Percentiles rank a stretch among this genome's conserved stretches.
Conservation (phyloP, 2,329 filamentous ascomycete genomes). For the Trichoderma arundinaceum region DNA sequence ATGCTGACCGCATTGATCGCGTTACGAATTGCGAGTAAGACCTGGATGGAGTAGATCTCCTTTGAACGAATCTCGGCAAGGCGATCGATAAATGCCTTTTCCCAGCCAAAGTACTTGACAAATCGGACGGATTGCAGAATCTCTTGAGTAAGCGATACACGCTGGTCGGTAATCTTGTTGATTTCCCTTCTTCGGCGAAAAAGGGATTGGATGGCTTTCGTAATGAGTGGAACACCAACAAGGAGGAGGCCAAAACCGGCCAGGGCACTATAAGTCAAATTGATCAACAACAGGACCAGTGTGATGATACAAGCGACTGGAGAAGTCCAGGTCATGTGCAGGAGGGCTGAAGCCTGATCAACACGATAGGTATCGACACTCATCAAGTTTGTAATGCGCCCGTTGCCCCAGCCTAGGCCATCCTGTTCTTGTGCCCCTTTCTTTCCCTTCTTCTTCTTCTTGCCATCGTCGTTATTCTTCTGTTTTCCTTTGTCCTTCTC, state of each 20-base stretch:
- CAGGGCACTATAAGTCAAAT: conserved; percentile 87
- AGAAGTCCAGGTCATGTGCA: conserved; percentile 90
- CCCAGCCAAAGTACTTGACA: conserved; percentile 97
- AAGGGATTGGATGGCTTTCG: conserved; percentile 75
- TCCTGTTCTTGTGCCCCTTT: conserved; percentile 50
- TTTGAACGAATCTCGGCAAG: conserved; percentile 73
- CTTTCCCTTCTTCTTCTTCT: conserved; percentile 49
- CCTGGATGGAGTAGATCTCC: conserved; percentile 84
- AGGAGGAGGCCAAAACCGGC: conserved; percentile 85
- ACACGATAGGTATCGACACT: conserved; percentile 93
- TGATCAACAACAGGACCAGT: conserved; percentile 79
- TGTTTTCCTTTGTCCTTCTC: conserved; percentile 49
- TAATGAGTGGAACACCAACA: conserved; percentile 77
- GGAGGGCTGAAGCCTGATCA: conserved; percentile 84
- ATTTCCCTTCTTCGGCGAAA: conserved; percentile 78
- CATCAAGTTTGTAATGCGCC: conserved; percentile 91
- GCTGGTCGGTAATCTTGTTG: conserved; percentile 92
- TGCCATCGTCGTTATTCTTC: conserved; percentile 41
- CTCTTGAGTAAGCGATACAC: conserved; percentile 89
- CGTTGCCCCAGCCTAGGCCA: conserved; percentile 87
- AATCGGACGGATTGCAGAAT: conserved; percentile 90
- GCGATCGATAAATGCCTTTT: conserved; percentile 80
- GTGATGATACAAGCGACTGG: conserved; percentile 81
- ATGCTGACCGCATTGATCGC: conserved; percentile 83
- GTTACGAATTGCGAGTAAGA: conserved; percentile 81